These are phyloP conservation scores for Psilocybe sp. DNA, from an alignment of 768 basidiomycete species.

Conservation along the genomic window DNA sequence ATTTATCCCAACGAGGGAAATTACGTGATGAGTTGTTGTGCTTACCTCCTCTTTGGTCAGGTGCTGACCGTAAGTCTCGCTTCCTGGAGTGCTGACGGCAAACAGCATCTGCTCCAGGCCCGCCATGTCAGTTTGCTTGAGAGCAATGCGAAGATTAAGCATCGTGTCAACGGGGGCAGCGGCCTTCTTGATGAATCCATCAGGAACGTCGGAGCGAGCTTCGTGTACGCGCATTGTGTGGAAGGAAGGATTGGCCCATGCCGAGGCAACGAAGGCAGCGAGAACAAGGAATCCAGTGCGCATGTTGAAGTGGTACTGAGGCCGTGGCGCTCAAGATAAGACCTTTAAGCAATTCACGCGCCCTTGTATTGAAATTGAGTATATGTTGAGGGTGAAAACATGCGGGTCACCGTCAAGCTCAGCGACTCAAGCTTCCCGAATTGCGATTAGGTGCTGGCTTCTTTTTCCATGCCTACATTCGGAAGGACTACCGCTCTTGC, in stretches of 20 bases:
- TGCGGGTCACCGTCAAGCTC: no score
- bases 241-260: constrained; percentile 9
- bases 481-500: no score
- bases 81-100: constrained; percentile 47
- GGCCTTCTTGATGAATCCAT: constrained; percentile 21
- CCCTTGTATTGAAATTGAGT: no score
- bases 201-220: constrained; percentile 15
- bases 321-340: no score
- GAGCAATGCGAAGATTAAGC: constrained; percentile 42
- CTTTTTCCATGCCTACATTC: no score
- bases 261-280: constrained; percentile 5
- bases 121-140: constrained; percentile 42
- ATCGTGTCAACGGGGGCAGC: constrained; percentile 18
- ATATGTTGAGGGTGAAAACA: no score
- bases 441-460: no score
- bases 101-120: constrained; percentile 39
- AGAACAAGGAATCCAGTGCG: constrained; percentile 8
- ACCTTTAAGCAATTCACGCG: no score
- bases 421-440: no score
- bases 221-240: constrained; percentile 20
- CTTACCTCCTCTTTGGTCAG: no score
- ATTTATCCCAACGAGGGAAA: not conserved
- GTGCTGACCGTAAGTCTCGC: no score
- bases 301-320: no score
- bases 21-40: not conserved